Base-by-base conservation (phyloP, 1,284 basidiomycete species). In the Austroboletus niveus region DNA sequence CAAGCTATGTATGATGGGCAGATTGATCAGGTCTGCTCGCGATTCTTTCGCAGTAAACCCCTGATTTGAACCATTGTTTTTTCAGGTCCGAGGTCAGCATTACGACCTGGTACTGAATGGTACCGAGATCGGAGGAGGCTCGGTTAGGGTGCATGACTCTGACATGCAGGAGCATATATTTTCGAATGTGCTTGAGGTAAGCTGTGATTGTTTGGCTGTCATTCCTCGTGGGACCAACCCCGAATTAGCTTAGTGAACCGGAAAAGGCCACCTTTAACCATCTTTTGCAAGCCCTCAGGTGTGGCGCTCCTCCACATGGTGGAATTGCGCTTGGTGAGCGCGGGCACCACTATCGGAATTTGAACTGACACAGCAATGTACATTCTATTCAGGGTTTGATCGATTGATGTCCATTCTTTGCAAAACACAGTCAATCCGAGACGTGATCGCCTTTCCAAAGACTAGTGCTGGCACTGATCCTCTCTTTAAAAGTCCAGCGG, bases 21-120 rank as follows among this genome's bases (percentile, higher is more conserved):
- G 59, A 74, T 87, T 47, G 80, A 80, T 49, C 74, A 79, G 65
- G 90, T 92, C 58, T 58, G 80, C 66, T 31, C 40, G 45, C 4
- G 34, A 36, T 43, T 36, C 40, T 42, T 55, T 52, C 51, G 39
- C 22, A 27, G 35, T 38, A 4, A 39, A 52, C 45, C 49, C 44
- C 42, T 48, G 39, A 45, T 45, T 35, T 52, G 50, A 53, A 36
- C 43, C 30, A 14, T 42, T 32, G 48, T 8, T 49, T 38, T 36
- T 46, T 41, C 57, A 92, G 88, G 86, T 94, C 58, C 83, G 92
- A 45, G 94, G 94, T 2, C 94, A 98, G 70, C 95, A 98, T 71
- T 98, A 98, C 66, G 94, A 98, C 74, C 85, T 98, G 41, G 94
- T 98, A n/a, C 71, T 98, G 54, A 92, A 98, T 68, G 95, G 94